Evolutionary conservation across 2,329 filamentous ascomycete species (phyloP), one percentile per base, ranked within the genome.

Genomic region (Escovopsis sp.): DNA sequence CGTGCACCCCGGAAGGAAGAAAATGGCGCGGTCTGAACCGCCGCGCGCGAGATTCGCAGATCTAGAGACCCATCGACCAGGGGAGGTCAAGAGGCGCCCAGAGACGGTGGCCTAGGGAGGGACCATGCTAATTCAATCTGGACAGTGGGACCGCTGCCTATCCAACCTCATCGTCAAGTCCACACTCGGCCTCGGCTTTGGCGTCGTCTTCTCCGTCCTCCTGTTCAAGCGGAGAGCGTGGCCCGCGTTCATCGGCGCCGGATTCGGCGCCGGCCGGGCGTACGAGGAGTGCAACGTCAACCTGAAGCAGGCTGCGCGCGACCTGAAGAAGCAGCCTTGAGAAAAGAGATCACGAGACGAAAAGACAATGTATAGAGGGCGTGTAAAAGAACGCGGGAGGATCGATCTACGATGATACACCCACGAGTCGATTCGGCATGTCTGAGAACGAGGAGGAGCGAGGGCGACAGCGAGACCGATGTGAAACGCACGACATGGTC

Each of bases 161-260:
- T 96, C 90, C 50, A 94, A 92, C 55, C 76, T 94, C 61, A 76
- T 98, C 57, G 92, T 98, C 70, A 87, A 92, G 63, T 96, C 88
- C 46, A 79, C 83, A 38, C 80, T 98, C 60, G 90, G 90, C 54
- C 81, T 96, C 57, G 85, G 82, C 49, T 98, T 98, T 65, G 90
- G 90, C 57, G 80, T 98, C 59, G 84, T 98, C 63, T 96, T 98
- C 70, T 96, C 90, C 42, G 87, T 98, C 42, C 80, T 98, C 39
- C 66, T 98, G 37, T 98, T 98, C 76, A 94, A 93, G 73, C 81
- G 92, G 62, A 79, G 90, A 66, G 84, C 90, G 46, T 98, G 88
- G 85, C 90, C 90, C 39, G 90, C 87, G n/a, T 90, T 85, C 57
- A 74, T 94, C 46, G 90, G 90, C 45, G 71, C 88, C 37, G 90